Conservation (phyloP, 2,329 filamentous ascomycete genomes). For the Neonectria neomacrospora region DNA sequence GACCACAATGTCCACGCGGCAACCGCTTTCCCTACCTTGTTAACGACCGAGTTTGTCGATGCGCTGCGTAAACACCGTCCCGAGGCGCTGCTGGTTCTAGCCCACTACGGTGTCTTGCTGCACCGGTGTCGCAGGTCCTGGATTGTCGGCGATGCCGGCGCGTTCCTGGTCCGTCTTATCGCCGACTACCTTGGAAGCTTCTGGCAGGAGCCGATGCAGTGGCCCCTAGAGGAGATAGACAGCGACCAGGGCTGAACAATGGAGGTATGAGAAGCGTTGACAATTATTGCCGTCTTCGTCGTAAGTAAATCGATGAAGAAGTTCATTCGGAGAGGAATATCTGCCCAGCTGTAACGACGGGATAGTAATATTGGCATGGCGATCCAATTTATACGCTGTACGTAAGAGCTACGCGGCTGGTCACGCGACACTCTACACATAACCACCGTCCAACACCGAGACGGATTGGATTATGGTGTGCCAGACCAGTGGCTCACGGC, state of each 20-base stretch:
- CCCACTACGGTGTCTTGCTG: conserved; percentile 61
- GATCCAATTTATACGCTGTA: neutral
- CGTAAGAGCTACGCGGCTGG: neutral
- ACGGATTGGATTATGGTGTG: neutral
- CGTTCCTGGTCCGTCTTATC: conserved; percentile 46
- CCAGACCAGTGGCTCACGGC: neutral
- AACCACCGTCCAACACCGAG: neutral
- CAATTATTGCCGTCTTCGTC: neutral
- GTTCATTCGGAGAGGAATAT: no score
- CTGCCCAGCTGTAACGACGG: no score
- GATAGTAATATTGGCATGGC: neutral
- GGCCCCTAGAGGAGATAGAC: conserved; percentile 37
- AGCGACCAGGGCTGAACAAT: neutral
- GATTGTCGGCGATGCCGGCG: conserved; percentile 51
- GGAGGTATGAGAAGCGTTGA: neutral
- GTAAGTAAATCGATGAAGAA: neutral
- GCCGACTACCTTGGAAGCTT: conserved; percentile 47
- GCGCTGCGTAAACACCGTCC: conserved; percentile 49
- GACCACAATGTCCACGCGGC: conserved; percentile 43
- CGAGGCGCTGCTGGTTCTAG: conserved; percentile 59
- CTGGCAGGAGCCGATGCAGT: conserved; percentile 47
- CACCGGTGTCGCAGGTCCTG: conserved; percentile 54
- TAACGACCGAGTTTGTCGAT: conserved; percentile 49
- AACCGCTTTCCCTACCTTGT: conserved; percentile 46
- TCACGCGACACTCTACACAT: neutral